Evolutionary conservation across 2,329 filamentous ascomycete species (phyloP).

Genomic region (Whalleya microplaca): DNA sequence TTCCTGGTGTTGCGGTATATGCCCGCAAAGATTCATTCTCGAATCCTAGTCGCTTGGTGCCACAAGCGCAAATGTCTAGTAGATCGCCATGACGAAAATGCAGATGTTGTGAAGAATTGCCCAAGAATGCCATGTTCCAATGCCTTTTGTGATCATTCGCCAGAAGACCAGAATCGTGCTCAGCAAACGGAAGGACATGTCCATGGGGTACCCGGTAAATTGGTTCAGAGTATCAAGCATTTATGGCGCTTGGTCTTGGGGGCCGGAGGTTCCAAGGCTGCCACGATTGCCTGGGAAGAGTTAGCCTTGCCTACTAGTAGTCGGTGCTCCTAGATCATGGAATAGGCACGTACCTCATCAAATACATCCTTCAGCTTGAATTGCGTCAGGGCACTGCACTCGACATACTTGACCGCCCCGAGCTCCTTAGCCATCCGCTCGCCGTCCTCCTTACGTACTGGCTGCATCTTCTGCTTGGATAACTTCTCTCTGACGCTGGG

Average conservation of each 20-base stretch:
- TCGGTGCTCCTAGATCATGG: neutral
- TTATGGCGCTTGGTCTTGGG: constrained; percentile 77
- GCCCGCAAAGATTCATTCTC: constrained; percentile 27
- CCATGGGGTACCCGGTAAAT: constrained; percentile 4
- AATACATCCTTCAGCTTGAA: constrained; percentile 99
- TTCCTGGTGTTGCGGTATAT: constrained; percentile 26
- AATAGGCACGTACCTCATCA: constrained; percentile 75
- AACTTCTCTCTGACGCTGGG: constrained; percentile 86
- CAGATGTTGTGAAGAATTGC: constrained; percentile 27
- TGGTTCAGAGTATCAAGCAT: constrained; percentile 68
- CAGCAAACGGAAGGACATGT: constrained; percentile 19
- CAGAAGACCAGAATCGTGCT: constrained; percentile 1
- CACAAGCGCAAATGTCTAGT: constrained; percentile 30
- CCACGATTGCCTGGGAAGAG: constrained; percentile 79
- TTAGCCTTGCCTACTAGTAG: constrained; percentile 25
- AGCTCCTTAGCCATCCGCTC: constrained; percentile 96
- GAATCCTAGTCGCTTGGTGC: constrained; percentile 29
- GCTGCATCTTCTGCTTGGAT: constrained; percentile 92
- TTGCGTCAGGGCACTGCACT: constrained; percentile 97
- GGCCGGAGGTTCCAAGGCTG: constrained; percentile 84
- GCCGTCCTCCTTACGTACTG: constrained; percentile 89
- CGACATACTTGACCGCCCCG: constrained; percentile 98
- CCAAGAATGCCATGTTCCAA: constrained; percentile 22
- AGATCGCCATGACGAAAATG: constrained; percentile 29
- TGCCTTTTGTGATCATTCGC: constrained; percentile 15